A percentile compares a stretch with the other conserved stretches of the same genome.
phyloP scores from a whole-genome alignment of 768 basidiomycete genomes.

The Glaciozyma antarctica region DNA sequence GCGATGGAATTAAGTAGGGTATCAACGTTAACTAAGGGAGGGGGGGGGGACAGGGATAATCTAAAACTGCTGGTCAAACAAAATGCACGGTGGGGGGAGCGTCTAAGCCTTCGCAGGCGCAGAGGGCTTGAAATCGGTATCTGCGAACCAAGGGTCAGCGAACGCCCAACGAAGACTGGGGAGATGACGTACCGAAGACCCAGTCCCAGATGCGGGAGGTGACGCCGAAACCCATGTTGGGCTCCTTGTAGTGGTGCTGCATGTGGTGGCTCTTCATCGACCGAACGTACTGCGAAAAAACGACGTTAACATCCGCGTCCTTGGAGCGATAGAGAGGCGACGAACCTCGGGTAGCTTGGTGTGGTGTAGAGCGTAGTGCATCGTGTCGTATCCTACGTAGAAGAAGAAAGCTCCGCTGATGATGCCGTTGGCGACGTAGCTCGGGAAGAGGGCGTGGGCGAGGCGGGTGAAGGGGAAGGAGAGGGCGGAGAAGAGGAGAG shows the following conservation, averaged over 20 bases:
- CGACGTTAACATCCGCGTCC: constrained; percentile 52
- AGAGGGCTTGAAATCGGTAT: too few species aligned
- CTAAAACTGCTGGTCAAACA: too few species aligned
- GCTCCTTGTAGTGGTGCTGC: constrained; percentile 63
- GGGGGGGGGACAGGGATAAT: too few species aligned
- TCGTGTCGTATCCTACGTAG: constrained; percentile 41
- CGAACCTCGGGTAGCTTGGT: constrained; percentile 14
- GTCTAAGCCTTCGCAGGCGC: too few species aligned
- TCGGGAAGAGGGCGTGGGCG: constrained; percentile 70
- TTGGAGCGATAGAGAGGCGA: constrained; percentile 48
- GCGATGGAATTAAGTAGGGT: too few species aligned
- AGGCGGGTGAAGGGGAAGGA: constrained; percentile 79
- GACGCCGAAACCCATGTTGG: constrained; percentile 31
- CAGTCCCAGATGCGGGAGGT: constrained; percentile 62
- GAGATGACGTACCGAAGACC: constrained; percentile 52
- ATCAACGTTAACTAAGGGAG: too few species aligned
- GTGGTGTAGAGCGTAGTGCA: constrained; percentile 32
- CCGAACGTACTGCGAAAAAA: constrained; percentile 69
- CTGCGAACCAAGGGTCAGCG: too few species aligned
- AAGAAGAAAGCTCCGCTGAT: constrained; percentile 64
- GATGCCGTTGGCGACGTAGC: constrained; percentile 77
- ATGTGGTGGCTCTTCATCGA: constrained; percentile 81
- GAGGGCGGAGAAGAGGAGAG: constrained; percentile 63
- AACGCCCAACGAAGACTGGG: too few species aligned
- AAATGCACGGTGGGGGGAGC: too few species aligned